Base-by-base conservation (phyloP, 306 rosid genomes). In the Fagus sylvatica region DNA sequence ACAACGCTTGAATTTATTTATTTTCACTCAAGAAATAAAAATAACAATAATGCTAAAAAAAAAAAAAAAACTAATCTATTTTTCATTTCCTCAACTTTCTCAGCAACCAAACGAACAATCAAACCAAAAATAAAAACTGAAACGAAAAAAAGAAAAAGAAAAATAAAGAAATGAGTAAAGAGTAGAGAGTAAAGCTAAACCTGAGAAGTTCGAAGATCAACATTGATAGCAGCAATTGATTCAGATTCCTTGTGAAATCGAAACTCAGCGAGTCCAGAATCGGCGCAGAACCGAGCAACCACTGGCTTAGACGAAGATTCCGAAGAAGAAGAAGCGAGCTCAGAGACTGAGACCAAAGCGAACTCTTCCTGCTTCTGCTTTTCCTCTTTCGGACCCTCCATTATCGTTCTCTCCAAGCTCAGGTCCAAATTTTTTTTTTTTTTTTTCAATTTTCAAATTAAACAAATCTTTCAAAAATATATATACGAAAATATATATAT, bases 161-260 rank as follows among this genome's bases (percentile, higher is more conserved):
- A 22, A 22, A 22, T 22, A 22, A 22, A 22, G 28, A 65, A 22
- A 43, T 6, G 28, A 13, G 32, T 5, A 32, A n/a, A 48, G 6
- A 55, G 56, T 60, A 79, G 1, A 62, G 76, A 46, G 69, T 0
- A 39, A 10, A 76, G 78, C 33, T 83, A 16, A 82, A 95, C 99
- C 97, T 88, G 83, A 40, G 85, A 83, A 71, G 83, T 73, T 80
- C 59, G 85, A 66, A 85, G 93, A 93, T 93, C 93, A 59, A 92
- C 79, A 76, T 75, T 78, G 65, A 88, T 5, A 1, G 30, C 42
- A 75, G 80, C 48, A 73, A 74, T 69, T 19, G 86, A 67, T 3
- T 78, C 87, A 53, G 97, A 75, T 10, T 90, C 88, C 1, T n/a
- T 77, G 28, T 65, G 79, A 82, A 95, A 82, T 39, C 84, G 90